These are phyloP conservation scores for Lasiosphaeria miniovina DNA, from an alignment of 495 filamentous ascomycete species.

Conservation along the genomic window DNA sequence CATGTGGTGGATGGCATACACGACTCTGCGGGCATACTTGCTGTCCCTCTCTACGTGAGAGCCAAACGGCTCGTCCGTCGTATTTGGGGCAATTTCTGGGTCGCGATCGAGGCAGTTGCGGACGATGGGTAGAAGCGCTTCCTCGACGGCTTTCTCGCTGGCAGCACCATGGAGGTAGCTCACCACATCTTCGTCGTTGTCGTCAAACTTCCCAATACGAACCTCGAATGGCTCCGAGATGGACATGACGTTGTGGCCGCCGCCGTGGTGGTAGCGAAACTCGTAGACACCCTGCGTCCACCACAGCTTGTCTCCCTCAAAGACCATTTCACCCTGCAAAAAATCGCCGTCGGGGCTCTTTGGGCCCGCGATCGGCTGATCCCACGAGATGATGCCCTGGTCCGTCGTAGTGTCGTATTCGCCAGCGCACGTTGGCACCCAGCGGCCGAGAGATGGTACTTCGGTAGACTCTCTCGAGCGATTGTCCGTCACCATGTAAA, in stretches of 20 bases:
- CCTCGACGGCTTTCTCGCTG: conserved; percentile 58
- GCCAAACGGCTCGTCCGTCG: conserved; percentile 78
- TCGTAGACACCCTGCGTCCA: conserved; percentile 96
- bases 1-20: conserved; percentile 95
- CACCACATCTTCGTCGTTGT: conserved; percentile 54
- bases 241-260: conserved; percentile 93
- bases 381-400: conserved; percentile 70
- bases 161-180: conserved; percentile 28
- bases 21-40: conserved; percentile 83
- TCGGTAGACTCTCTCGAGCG: conserved; percentile 76
- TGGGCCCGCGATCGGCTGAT: conserved; percentile 49
- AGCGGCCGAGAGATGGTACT: conserved; percentile 83
- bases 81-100: conserved; percentile 83
- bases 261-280: conserved; percentile 94
- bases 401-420: conserved; percentile 76
- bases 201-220: conserved; percentile 72
- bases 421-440: conserved; percentile 76
- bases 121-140: conserved; percentile 74
- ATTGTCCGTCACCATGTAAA: conserved; percentile 94
- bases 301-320: conserved; percentile 91
- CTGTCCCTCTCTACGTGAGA: conserved; percentile 76
- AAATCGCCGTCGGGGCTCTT: conserved; percentile 51
- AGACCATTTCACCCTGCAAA: conserved; percentile 75
- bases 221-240: conserved; percentile 93
- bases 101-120: conserved; percentile 90